Evolutionary conservation across 805 yeast species (phyloP).

Genomic region (Tetrapisispora taiwanensis): DNA sequence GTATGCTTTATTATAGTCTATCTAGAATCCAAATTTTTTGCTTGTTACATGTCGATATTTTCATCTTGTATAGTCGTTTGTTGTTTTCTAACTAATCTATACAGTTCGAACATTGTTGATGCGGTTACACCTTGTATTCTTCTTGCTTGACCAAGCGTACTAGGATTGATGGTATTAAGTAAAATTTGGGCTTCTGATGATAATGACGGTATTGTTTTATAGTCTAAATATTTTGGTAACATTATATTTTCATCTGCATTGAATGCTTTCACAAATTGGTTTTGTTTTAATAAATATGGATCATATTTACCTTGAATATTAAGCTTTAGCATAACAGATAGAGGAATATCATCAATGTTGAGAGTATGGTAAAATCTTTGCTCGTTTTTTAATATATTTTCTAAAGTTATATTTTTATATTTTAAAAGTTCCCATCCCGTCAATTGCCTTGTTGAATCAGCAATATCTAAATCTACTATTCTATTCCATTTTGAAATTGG

Average conservation of each 20-base stretch:
- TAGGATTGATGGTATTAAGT: slow-evolving; percentile 68
- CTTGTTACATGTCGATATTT: not conserved
- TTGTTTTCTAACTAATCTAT: slow-evolving; percentile 33
- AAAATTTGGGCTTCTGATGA: slow-evolving; percentile 65
- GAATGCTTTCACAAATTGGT: slow-evolving; percentile 61
- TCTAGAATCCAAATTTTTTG: too few relatives aligned
- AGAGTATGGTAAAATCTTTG: slow-evolving; percentile 30
- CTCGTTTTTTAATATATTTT: slow-evolving; percentile 21
- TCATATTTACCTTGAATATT: slow-evolving; percentile 75
- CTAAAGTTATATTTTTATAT: slow-evolving; percentile 36
- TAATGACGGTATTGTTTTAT: slow-evolving; percentile 48
- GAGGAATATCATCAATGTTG: slow-evolving; percentile 20
- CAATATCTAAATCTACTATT: slow-evolving; percentile 36
- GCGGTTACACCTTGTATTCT: slow-evolving; percentile 93
- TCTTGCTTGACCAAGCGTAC: slow-evolving; percentile 90
- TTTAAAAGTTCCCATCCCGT: slow-evolving; percentile 66
- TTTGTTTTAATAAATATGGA: slow-evolving; percentile 69
- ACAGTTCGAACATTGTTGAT: slow-evolving; percentile 76
- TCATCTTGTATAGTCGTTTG: not conserved
- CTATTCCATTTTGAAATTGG: slow-evolving; percentile 60
- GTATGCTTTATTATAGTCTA: too few relatives aligned
- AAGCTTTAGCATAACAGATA: slow-evolving; percentile 47
- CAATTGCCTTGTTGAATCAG: slow-evolving; percentile 43
- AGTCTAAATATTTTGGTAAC: slow-evolving; percentile 62
- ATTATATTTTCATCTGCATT: slow-evolving; percentile 69